Evolutionary conservation across 139 green algal species (phyloP).

Genomic region (Picochlorum sp.): DNA sequence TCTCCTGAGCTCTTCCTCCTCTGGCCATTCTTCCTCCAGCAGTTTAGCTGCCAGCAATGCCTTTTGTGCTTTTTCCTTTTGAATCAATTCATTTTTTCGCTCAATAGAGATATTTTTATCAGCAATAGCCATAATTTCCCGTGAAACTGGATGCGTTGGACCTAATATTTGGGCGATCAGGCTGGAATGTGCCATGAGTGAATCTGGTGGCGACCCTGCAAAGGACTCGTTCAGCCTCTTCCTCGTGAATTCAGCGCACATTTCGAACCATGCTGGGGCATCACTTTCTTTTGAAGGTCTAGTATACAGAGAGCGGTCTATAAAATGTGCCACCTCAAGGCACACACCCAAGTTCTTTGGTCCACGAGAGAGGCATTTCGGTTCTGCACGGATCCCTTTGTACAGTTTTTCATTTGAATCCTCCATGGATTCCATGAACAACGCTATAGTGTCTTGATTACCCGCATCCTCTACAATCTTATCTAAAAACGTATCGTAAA

Average conservation of each 20-base stretch:
- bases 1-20: constrained; percentile 26
- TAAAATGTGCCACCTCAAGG: constrained; percentile 38
- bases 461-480: constrained; percentile 5
- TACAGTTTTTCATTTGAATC: constrained; percentile 14
- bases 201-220: constrained; percentile 21
- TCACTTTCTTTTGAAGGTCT: constrained; percentile 28
- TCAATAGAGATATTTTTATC: constrained; percentile 30
- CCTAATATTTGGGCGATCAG: constrained; percentile 19
- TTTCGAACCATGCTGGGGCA: constrained; percentile 44
- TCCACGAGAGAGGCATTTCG: not conserved
- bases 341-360: constrained; percentile 11
- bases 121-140: constrained; percentile 12
- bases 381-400: not conserved
- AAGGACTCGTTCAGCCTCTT: constrained; percentile 8
- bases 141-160: constrained; percentile 9
- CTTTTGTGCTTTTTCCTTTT: constrained; percentile 16
- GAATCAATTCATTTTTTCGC: constrained; percentile 1
- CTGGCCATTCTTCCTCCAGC: constrained; percentile 51
- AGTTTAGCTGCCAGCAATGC: constrained; percentile 33
- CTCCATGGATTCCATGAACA: constrained; percentile 19
- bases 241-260: constrained; percentile 11
- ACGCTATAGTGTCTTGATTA: not conserved
- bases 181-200: constrained; percentile 11
- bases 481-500: constrained; percentile 13
- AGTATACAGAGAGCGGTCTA: constrained; percentile 24